Conservation (phyloP, 1,284 basidiomycete species). For the Farysia itapuensis region DNA sequence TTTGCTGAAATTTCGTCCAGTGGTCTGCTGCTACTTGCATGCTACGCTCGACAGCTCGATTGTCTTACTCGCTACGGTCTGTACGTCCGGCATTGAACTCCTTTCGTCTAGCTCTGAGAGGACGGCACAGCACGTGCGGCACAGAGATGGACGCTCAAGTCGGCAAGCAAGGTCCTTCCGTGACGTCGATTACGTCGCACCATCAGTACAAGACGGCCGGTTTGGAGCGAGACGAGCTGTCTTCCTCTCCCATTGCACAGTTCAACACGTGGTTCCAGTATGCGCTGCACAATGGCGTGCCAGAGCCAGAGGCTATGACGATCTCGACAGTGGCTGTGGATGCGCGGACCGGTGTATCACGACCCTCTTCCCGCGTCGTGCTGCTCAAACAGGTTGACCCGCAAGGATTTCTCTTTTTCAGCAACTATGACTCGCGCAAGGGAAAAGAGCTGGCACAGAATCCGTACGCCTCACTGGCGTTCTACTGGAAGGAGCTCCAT, state of each 20-base stretch:
- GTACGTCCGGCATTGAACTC: too few species aligned
- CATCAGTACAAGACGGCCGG: constrained; percentile 54
- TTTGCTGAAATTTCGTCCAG: not conserved
- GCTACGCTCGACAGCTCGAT: too few species aligned
- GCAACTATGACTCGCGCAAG: constrained; percentile 93
- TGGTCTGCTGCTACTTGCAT: not conserved
- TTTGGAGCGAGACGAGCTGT: constrained; percentile 30
- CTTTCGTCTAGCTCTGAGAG: too few species aligned
- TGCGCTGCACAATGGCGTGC: constrained; percentile 39
- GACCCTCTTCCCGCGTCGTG: constrained; percentile 82
- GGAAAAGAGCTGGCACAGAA: constrained; percentile 74
- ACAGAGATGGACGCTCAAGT: constrained; percentile 18
- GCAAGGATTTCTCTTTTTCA: constrained; percentile 84
- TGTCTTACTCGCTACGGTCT: too few species aligned
- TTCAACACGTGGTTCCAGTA: constrained; percentile 54
- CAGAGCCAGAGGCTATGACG: constrained; percentile 57
- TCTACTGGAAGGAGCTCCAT: constrained; percentile 88
- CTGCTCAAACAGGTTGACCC: constrained; percentile 78
- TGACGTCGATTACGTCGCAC: constrained; percentile 47
- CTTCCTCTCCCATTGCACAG: constrained; percentile 43
- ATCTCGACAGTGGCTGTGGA: constrained; percentile 42
- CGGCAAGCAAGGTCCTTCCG: constrained; percentile 1
- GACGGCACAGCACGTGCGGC: too few species aligned
- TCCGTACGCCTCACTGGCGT: constrained; percentile 73
- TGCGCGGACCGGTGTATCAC: constrained; percentile 4